Evolutionary conservation across 495 filamentous ascomycete species (phyloP).

Genomic region (Lindgomyces ingoldianus): DNA sequence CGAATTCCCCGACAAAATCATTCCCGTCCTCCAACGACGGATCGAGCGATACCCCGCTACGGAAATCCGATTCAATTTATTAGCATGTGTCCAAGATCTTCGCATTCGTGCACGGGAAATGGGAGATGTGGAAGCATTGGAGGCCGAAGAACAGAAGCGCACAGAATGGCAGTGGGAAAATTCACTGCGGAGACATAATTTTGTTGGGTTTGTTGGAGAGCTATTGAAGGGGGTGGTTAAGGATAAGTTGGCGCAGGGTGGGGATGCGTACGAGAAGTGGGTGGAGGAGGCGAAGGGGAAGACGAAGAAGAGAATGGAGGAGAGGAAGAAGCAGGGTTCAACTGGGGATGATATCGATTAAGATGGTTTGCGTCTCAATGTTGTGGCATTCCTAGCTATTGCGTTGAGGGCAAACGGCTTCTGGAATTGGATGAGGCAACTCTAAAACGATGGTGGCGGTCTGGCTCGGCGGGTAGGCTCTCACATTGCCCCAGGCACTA

Average conservation of each 20-base stretch:
- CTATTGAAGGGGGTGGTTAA: constrained; percentile 80
- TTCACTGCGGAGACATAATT: constrained; percentile 87
- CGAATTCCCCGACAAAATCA: constrained; percentile 78
- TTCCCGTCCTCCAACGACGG: constrained; percentile 79
- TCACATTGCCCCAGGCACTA: no score
- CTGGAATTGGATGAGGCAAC: background rate
- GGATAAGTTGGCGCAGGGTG: constrained; percentile 61
- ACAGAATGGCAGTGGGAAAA: constrained; percentile 94
- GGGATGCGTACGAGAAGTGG: constrained; percentile 74
- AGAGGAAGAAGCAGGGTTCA: constrained; percentile 50
- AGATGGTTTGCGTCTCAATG: background rate
- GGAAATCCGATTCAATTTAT: constrained; percentile 93
- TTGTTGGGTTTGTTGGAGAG: constrained; percentile 93
- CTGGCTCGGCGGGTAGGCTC: no score
- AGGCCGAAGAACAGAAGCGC: constrained; percentile 81
- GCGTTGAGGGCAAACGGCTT: background rate
- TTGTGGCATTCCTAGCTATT: background rate
- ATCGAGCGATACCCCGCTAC: constrained; percentile 81
- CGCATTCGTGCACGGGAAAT: constrained; percentile 73
- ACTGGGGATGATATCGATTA: constrained; percentile 34
- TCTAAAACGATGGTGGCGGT: no score
- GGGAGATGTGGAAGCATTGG: constrained; percentile 76
- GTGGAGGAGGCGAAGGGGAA: constrained; percentile 72
- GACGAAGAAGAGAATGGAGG: constrained; percentile 67
- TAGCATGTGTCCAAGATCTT: constrained; percentile 86